Base-by-base conservation (phyloP, 78 protist species). In the Speleostelium caveatum region DNA sequence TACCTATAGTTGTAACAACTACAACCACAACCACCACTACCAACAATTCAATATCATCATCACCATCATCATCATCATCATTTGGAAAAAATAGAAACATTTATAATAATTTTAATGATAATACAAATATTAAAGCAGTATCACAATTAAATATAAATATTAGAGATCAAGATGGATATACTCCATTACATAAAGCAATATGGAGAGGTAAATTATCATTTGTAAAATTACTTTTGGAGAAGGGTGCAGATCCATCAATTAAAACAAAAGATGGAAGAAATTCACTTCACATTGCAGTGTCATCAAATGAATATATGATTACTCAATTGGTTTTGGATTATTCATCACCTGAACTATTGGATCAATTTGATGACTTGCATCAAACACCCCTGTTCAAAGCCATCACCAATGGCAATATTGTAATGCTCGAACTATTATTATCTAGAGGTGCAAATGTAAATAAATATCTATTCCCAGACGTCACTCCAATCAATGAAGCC, bases 121-220 rank as follows among this genome's bases (percentile, higher is more conserved):
- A 74, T 33, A 56, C 56, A 42, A 26, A 10, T 65, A 39, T 45
- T 2, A 69, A 60, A 58, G 28, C 90, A 42, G 22, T 58, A 26
- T 24, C 68, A 58, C 90, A 76, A 69, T 26, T 83, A 3, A 58
- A 83, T 42, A 41, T 83, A 2, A 83, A 83, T 69, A 55, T 55
- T 21, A 61, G 35, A 28, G 90, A 83, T 59, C 58, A 39, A 39
- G 78, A 83, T 83, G 78, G 78, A 42, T 83, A 68, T 69, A 83
- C 90, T 45, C 80, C 90, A n/a, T 60, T 83, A 32, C 90, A 83
- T 59, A 83, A 59, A 59, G 90, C 90, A 1, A 69, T 83, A 49
- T 55, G 42, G 53, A 68, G 51, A 45, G 90, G 90, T 6, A 83
- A 69, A 41, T 30, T 42, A 36, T 58, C 76, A 59, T 67, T 83